phyloP scores from a whole-genome alignment of 345 rosid species.

The Aquilaria malaccensis region DNA sequence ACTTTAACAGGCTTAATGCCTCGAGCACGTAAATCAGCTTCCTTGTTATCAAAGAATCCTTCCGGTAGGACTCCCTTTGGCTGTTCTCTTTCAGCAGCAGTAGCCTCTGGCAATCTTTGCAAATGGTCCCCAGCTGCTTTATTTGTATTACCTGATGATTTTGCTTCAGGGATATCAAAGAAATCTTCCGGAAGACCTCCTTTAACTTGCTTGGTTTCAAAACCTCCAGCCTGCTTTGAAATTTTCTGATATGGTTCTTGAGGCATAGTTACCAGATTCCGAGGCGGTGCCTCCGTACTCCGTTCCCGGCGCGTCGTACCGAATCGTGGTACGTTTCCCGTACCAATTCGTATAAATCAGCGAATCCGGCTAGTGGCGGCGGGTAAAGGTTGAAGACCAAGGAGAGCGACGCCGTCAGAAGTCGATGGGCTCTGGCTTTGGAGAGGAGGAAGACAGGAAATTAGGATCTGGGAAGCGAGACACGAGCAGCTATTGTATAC shows the following conservation, averaged over 20 bases:
- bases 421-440: too few relatives aligned
- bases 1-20: slow-evolving; percentile 86
- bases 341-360: too few relatives aligned
- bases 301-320: too few relatives aligned
- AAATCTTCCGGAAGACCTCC: slow-evolving; percentile 81
- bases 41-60: slow-evolving; percentile 92
- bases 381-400: too few relatives aligned
- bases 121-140: slow-evolving; percentile 31
- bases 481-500: too few relatives aligned
- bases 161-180: slow-evolving; percentile 64
- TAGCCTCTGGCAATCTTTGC: slow-evolving; percentile 17
- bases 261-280: slow-evolving; percentile 2
- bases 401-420: too few relatives aligned
- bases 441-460: too few relatives aligned
- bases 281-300: too few relatives aligned
- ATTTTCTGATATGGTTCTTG: slow-evolving; percentile 13
- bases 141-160: slow-evolving; percentile 48
- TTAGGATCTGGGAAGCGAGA: too few relatives aligned
- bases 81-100: slow-evolving; percentile 35
- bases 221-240: slow-evolving; percentile 18
- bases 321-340: too few relatives aligned
- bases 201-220: slow-evolving; percentile 36
- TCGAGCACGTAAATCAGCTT: slow-evolving; percentile 94
- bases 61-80: slow-evolving; percentile 77
- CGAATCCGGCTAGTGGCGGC: too few relatives aligned